Base-by-base conservation (phyloP, 768 basidiomycete genomes). In the Russula sp. region DNA sequence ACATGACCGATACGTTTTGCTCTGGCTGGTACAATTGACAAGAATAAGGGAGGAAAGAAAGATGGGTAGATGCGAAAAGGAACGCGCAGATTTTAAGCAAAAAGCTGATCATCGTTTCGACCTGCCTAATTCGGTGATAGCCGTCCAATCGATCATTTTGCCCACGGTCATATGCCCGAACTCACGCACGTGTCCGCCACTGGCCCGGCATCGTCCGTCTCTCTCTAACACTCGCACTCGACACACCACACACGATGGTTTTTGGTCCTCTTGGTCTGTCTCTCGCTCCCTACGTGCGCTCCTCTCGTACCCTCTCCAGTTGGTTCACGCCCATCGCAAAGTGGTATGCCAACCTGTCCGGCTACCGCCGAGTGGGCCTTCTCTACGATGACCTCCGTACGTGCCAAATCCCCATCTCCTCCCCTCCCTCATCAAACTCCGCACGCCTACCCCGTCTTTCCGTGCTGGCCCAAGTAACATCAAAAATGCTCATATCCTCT, bases 371-470 rank as follows among this genome's bases (percentile, higher is more conserved):
- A 70, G 80, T 90, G 70, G 96, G 96, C 67, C 83, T 98, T 75
- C 85, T 82, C 70, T 95, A 97, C 73, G 96, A 99, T 73, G 96
- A 99, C 81, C 83, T 99, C 70, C 78, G 91, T 93, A 68, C 74
- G 91, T 82, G 6, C n/a, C 46, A 18, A 18, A 56, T 14, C n/a
- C 38, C 8, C 45, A n/a, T 35, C 49, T n/a, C n/a, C 32, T 35
- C 49, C 14, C 34, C 25, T n/a, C 25, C 34, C 41, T 16, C 32
- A 35, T 38, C 52, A 45, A 63, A 54, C 61, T 54, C 61, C 57
- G 57, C 20, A 20, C 50, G 10, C 45, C 29, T 13, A 16, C 56
- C 65, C 55, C 43, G 8, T 67, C 59, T 59, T 51, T 59, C 54
- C 25, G 14, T 58, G 43, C 11, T 56, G 18, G 57, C 50, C n/a